Base-by-base conservation (phyloP, 2,329 filamentous ascomycete genomes). In the Trichoderma oligosporum region DNA sequence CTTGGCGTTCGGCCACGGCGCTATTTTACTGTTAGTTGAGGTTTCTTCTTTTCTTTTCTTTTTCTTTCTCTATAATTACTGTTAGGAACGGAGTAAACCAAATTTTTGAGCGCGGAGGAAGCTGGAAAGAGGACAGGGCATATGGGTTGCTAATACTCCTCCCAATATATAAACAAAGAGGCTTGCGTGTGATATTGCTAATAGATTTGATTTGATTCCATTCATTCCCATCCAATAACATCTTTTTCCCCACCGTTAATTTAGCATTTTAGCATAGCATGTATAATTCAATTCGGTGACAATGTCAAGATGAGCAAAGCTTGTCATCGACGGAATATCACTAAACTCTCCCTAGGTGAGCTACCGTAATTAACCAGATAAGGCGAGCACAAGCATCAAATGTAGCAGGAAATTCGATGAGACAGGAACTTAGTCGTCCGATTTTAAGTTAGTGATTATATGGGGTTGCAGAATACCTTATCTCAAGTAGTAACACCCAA, bases 171-270 rank as follows among this genome's bases (percentile, higher is more conserved):
- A 46, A 12, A 4, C 41, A 46, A 46, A 31, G 27, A 31, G 16
- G 22, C 27, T 29, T 20, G 16, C 16, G 7, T 4, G 41, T n/a
- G 51, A 46, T 45, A 8, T 31, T 46, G 41, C 27, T 38, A 22
- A 55, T 55, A 55, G 51, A 55, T 31, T 36, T 7, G 7, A 29
- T 41, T 52, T 35, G 20, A 14, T 46, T 36, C 6, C n/a, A 25
- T 55, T 38, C 18, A 44, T n/a, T 20, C 14, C 16, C 29, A 3
- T 22, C 18, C 22, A 4, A 7, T 12, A 4, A 3, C 5, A n/a
- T 16, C 1, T 14, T 18, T 22, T 14, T 16, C 5, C 14, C 14
- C 12, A n/a, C n/a, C n/a, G n/a, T n/a, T n/a, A n/a, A n/a, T n/a
- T n/a, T n/a, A n/a, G n/a, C n/a, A n/a, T n/a, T n/a, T n/a, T n/a